These are phyloP conservation scores for Xerocomus cyaneibrunnescens DNA, from an alignment of 1,284 basidiomycete species.

Conservation along the genomic window DNA sequence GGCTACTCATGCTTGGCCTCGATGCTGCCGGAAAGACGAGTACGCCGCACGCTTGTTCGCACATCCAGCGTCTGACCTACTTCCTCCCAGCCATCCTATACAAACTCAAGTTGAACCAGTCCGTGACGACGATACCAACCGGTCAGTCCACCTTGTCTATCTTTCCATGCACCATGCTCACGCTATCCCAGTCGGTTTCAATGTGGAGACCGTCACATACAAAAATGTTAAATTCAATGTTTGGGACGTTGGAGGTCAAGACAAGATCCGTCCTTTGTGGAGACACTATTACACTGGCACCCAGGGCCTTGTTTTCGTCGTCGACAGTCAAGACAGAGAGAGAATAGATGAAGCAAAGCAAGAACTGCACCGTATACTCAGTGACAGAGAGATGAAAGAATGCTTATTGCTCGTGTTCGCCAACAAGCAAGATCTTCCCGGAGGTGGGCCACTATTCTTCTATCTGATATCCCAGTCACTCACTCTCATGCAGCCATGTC, in stretches of 20 bases:
- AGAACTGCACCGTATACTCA: constrained; percentile 95
- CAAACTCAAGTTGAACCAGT: constrained; percentile 99
- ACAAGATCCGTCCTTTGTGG: constrained; percentile 98
- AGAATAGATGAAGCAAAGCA: constrained; percentile 96
- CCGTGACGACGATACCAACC: constrained; percentile 98
- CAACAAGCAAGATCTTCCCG: constrained; percentile 99
- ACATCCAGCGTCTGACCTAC: constrained; percentile 14
- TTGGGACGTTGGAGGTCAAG: constrained; percentile 99
- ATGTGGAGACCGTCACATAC: constrained; percentile 99
- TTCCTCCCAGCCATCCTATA: constrained; percentile 85
- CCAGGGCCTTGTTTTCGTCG: constrained; percentile 97
- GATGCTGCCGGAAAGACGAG: constrained; percentile 98
- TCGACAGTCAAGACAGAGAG: constrained; percentile 89
- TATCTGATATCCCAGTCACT: neutral
- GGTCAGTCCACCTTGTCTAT: constrained; percentile 51
- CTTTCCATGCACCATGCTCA: constrained; percentile 20
- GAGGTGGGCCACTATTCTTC: constrained; percentile 59
- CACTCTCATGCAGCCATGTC: constrained; percentile 73
- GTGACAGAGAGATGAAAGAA: constrained; percentile 98
- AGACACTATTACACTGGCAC: constrained; percentile 99
- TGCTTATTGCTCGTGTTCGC: constrained; percentile 97
- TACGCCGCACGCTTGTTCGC: constrained; percentile 38
- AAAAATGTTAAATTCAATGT: constrained; percentile 99
- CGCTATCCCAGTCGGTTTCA: constrained; percentile 78
- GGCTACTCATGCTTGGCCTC: constrained; percentile 86